A percentile compares a stretch with the other conserved stretches of the same genome.
Evolutionary conservation across 148 eudicot genomes (phyloP).

Genomic region (Fallopia convolvulus): DNA sequence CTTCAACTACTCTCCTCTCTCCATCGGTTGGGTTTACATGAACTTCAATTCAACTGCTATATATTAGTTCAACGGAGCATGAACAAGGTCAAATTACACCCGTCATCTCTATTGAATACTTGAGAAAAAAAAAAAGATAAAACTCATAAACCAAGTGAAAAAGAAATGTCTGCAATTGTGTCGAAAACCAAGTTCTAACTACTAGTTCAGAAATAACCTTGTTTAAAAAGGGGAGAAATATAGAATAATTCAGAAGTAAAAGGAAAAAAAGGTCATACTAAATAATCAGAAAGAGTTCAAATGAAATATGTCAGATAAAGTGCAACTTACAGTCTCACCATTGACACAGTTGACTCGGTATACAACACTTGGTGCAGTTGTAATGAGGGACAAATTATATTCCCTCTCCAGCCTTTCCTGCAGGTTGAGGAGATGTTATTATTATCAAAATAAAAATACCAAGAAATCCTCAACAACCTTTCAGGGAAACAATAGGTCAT

Average conservation of each 20-base stretch:
- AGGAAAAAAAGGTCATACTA: neutral
- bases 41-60: neutral
- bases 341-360: slow-evolving; percentile 62
- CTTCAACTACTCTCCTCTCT: neutral
- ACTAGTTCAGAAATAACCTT: neutral
- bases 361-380: slow-evolving; percentile 99
- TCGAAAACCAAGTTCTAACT: neutral
- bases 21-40: neutral
- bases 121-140: neutral
- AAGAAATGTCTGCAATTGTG: neutral
- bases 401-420: slow-evolving; percentile 99
- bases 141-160: neutral
- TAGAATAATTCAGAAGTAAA: neutral
- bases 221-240: neutral
- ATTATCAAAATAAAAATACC: neutral
- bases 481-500: neutral
- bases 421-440: slow-evolving; percentile 14
- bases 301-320: slow-evolving; percentile 7
- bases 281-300: neutral
- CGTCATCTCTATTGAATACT: neutral
- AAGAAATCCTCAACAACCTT: neutral
- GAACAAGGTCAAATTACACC: neutral
- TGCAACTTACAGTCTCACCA: slow-evolving; percentile 70
- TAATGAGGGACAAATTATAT: slow-evolving; percentile 80
- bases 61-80: neutral